Evolutionary conservation across 2,329 filamentous ascomycete genomes (phyloP).

Genomic region (Xylariaceae sp.): DNA sequence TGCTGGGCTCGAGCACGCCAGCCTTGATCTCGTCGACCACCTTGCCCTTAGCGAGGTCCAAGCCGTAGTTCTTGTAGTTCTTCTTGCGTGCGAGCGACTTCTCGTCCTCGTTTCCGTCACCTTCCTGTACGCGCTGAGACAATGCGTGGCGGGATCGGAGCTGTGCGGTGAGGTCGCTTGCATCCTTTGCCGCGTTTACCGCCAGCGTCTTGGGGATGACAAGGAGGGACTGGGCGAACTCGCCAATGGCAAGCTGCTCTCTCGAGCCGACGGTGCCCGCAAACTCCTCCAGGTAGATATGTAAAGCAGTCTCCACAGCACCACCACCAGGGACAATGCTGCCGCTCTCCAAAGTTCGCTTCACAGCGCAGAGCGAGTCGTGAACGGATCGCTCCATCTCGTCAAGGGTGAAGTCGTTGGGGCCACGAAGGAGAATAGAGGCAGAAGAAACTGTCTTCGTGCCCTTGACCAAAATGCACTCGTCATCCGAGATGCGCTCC

Average conservation of each 20-base stretch:
- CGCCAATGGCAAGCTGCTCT: constrained; percentile 95
- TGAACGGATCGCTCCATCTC: constrained; percentile 99
- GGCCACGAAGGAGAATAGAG: constrained; percentile 89
- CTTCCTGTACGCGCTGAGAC: constrained; percentile 84
- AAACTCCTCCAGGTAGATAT: constrained; percentile 99
- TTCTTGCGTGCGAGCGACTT: constrained; percentile 89
- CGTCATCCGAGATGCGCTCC: constrained; percentile 96
- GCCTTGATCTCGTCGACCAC: constrained; percentile 92
- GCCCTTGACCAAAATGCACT: constrained; percentile 94
- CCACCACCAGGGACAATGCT: constrained; percentile 95
- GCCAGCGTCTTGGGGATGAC: constrained; percentile 94
- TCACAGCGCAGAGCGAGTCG: constrained; percentile 93
- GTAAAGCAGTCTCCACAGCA: constrained; percentile 95
- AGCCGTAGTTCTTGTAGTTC: constrained; percentile 97
- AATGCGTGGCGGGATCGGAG: constrained; percentile 90
- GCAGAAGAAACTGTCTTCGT: constrained; percentile 92
- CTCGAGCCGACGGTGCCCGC: constrained; percentile 94
- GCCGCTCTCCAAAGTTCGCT: constrained; percentile 93
- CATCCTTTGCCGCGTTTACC: constrained; percentile 94
- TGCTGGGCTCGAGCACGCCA: constrained; percentile 90
- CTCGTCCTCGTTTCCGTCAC: constrained; percentile 78
- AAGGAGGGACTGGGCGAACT: constrained; percentile 92
- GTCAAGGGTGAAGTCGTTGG: constrained; percentile 94
- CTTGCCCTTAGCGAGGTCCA: constrained; percentile 84
- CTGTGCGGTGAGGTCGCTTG: constrained; percentile 90